phyloP scores from a whole-genome alignment of 2,329 filamentous ascomycete genomes.

The Triangularia verruculosa region DNA sequence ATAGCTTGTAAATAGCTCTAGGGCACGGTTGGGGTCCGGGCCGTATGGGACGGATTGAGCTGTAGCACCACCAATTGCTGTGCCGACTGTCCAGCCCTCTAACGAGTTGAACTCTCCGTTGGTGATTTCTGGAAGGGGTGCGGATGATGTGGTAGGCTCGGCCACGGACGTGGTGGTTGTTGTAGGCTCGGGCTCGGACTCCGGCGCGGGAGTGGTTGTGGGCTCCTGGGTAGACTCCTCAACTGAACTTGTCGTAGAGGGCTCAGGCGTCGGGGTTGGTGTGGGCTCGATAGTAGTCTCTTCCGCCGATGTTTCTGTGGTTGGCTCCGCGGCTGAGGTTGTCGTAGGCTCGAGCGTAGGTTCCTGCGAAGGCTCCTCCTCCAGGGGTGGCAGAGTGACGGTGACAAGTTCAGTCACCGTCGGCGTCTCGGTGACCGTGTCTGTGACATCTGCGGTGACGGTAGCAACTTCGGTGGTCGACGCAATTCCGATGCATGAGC shows the following conservation, averaged over 20 bases:
- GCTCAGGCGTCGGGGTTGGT: not conserved
- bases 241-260: not conserved
- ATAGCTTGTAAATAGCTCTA: too few relatives aligned
- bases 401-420: not conserved
- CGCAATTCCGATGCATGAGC: not conserved
- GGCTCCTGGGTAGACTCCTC: not conserved
- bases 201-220: not conserved
- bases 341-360: not conserved
- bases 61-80: not conserved
- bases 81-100: not conserved
- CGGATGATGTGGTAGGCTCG: not conserved
- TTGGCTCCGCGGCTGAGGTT: not conserved
- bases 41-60: too few relatives aligned
- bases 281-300: not conserved
- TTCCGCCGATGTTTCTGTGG: not conserved
- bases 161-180: not conserved
- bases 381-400: not conserved
- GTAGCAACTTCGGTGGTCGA: constrained; percentile 1
- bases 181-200: not conserved
- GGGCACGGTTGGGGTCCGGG: too few relatives aligned
- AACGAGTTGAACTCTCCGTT: not conserved
- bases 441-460: not conserved
- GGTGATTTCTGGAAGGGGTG: not conserved
- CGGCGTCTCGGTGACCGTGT: not conserved
- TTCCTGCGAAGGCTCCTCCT: not conserved